A percentile compares a stretch with the other conserved stretches of the same genome.
These are phyloP conservation scores for Arthroderma sp. DNA, from an alignment of 2,329 filamentous ascomycete genomes.

Conservation along the genomic window DNA sequence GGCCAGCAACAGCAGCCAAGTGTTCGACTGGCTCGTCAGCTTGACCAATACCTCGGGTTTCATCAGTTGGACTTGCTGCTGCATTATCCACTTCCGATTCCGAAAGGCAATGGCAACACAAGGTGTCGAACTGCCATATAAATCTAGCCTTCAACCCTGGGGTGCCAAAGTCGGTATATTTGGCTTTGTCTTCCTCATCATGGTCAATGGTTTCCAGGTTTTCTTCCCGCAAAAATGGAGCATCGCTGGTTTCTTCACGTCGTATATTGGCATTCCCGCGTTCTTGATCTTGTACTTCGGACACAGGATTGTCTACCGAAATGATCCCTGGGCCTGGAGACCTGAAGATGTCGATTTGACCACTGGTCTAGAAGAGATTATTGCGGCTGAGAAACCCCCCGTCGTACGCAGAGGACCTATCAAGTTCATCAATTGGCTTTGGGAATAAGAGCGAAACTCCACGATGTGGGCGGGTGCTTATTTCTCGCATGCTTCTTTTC, in stretches of 20 bases:
- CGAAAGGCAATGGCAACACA: conserved; percentile 36
- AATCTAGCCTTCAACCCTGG: conserved; percentile 48
- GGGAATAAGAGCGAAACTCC: conserved; percentile 5
- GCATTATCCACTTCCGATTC: conserved; percentile 47
- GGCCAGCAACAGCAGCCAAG: conserved; percentile 39
- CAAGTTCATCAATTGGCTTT: conserved; percentile 8
- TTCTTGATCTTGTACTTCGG: conserved; percentile 43
- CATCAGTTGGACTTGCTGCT: conserved; percentile 57
- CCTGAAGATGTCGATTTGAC: conserved; percentile 40
- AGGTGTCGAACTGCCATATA: conserved; percentile 40
- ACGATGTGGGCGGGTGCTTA: too few relatives aligned
- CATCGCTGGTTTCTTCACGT: conserved; percentile 49
- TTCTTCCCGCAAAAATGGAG: conserved; percentile 57
- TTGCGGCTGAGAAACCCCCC: conserved; percentile 32
- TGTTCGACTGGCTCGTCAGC: conserved; percentile 63
- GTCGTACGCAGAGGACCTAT: conserved; percentile 12
- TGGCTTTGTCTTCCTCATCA: conserved; percentile 43
- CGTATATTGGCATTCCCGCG: conserved; percentile 53
- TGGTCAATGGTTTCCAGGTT: conserved; percentile 64
- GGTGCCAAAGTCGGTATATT: conserved; percentile 48
- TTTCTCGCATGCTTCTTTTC: too few relatives aligned
- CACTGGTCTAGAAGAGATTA: conserved; percentile 40
- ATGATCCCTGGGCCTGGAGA: conserved; percentile 40
- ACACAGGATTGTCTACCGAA: conserved; percentile 36
- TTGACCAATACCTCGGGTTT: conserved; percentile 56